Base-by-base conservation (phyloP, 1,284 basidiomycete species). In the Rhodotorula sp. region DNA sequence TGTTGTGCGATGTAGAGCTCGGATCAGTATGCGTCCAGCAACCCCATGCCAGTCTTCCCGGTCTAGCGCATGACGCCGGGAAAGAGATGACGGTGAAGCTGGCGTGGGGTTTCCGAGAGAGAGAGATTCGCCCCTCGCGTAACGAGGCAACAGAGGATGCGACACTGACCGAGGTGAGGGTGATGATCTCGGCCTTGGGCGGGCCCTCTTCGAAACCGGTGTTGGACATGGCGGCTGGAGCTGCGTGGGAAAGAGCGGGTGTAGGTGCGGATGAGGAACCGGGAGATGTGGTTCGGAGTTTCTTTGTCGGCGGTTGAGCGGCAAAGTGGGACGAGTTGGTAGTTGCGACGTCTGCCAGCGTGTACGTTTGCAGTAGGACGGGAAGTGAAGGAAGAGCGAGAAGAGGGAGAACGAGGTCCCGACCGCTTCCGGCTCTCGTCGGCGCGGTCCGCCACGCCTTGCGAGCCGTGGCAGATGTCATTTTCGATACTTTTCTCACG, bases 141-240 rank as follows among this genome's bases (percentile, higher is more conserved):
- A 16, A 23, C 43, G n/a, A 14, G 12, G 45, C n/a, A 38, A 18
- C 14, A 19, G 3, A 49, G 19, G 16, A 2, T 1, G 14, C 34
- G 3, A 26, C 15, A 38, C 70, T 26, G 28, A 75, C 73, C 8
- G 64, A 67, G 23, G 75, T 76, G 54, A 76, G 64, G 18, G 75
- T 76, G 60, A 76, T 69, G 43, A 76, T 76, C 63, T 76, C 73
- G 52, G 75, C 69, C 50, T 60, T 63, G 68, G 66, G 66, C 12
- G 62, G 62, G 19, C 49, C 50, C 45, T 67, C 19, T n/a, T 69
- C 64, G 52, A 65, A 21, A 8, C 62, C 67, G 55, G 60, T 54
- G 64, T 63, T 54, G 49, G 60, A 56, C 67, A 68, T 68, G 67
- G 31, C 59, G 14, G 52, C 21, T 50, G 58, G 18, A 4, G 38